Conservation (phyloP, 345 rosid species). For the Brassica nigra region DNA sequence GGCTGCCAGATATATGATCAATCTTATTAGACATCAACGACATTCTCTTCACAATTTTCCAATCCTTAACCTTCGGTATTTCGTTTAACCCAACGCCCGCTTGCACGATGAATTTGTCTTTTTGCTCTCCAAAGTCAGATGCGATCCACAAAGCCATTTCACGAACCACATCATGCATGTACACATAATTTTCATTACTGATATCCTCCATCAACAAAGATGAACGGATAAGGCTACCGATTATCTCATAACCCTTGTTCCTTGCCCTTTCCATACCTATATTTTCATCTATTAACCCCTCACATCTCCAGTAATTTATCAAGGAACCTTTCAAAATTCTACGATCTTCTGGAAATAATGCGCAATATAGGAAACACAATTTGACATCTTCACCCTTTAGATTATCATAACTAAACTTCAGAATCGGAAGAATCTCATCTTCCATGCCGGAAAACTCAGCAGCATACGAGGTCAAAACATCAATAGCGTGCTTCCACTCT, state of each 20-base stretch:
- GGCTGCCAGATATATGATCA: not conserved
- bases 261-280: not conserved
- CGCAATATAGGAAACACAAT: not conserved
- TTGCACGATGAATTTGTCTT: not conserved
- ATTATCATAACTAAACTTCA: not conserved
- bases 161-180: not conserved
- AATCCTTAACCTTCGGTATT: not conserved
- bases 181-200: not conserved
- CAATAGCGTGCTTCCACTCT: no score
- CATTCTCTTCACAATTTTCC: not conserved
- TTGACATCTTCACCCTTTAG: not conserved
- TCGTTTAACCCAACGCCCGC: not conserved
- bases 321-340: not conserved
- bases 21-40: not conserved
- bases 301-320: not conserved
- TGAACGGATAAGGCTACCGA: not conserved
- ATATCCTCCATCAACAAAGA: not conserved
- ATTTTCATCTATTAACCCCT: not conserved
- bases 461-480: not conserved
- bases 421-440: not conserved
- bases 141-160: not conserved
- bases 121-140: not conserved
- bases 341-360: not conserved
- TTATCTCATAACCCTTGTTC: not conserved
- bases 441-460: not conserved